Percentiles rank a stretch among this genome's conserved stretches.
These are phyloP conservation scores for Lepidium didymum DNA, from an alignment of 345 rosid species.

Conservation along the genomic window DNA sequence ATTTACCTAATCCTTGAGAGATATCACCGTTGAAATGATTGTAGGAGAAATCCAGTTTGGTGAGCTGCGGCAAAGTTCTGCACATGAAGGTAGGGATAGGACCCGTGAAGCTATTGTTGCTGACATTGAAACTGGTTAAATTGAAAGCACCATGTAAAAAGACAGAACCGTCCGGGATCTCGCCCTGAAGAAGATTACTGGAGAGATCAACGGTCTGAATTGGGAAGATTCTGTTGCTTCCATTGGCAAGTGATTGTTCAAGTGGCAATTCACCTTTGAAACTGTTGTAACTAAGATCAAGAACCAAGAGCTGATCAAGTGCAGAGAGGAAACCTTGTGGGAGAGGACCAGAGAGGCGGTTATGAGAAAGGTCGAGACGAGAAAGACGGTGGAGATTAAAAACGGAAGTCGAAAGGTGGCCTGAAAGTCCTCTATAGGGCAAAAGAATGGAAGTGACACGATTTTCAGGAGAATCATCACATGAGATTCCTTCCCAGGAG, in stretches of 20 bases:
- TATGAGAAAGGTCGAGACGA: slow-evolving; percentile 63
- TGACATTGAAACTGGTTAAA: slow-evolving; percentile 58
- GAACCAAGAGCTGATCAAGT: slow-evolving; percentile 39
- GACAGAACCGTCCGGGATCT: slow-evolving; percentile 25
- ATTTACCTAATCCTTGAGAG: slow-evolving; percentile 52
- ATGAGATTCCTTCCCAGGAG: slow-evolving; percentile 65
- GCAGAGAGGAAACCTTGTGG: slow-evolving; percentile 43
- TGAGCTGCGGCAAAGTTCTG: slow-evolving; percentile 29
- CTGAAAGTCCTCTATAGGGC: slow-evolving; percentile 47
- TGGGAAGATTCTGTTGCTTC: slow-evolving; percentile 16
- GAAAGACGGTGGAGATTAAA: slow-evolving; percentile 39
- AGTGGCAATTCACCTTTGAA: slow-evolving; percentile 55
- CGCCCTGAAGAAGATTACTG: slow-evolving; percentile 59
- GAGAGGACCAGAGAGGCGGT: slow-evolving; percentile 53
- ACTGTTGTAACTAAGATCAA: slow-evolving; percentile 72
- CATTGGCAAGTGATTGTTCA: slow-evolving; percentile 10
- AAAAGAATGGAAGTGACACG: slow-evolving; percentile 47
- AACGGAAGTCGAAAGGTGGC: slow-evolving; percentile 41
- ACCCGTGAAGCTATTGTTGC: slow-evolving; percentile 71
- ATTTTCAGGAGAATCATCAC: slow-evolving; percentile 33
- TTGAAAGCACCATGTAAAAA: slow-evolving; percentile 44
- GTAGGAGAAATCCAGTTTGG: slow-evolving; percentile 59
- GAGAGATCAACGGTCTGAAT: slow-evolving; percentile 55
- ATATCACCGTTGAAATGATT: slow-evolving; percentile 46
- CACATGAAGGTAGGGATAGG: slow-evolving; percentile 59